phyloP scores from a whole-genome alignment of 2,329 filamentous ascomycete species.

The Aspergillus jensenii region DNA sequence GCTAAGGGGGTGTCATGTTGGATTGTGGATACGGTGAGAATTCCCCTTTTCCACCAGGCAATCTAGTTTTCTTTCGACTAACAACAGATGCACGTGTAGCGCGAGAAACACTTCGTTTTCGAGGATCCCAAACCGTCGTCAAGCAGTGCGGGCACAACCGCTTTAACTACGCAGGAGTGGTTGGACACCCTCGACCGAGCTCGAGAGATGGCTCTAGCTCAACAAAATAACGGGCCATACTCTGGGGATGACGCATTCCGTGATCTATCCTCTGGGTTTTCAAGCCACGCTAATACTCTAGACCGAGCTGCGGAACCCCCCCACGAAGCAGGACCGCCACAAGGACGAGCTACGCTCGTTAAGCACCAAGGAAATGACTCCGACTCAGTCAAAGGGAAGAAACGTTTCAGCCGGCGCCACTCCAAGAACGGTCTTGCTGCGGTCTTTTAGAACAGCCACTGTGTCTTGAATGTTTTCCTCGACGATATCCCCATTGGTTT shows the following conservation, averaged over 20 bases:
- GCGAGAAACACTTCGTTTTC: constrained; percentile 86
- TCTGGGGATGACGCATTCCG: constrained; percentile 68
- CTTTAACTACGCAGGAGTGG: constrained; percentile 82
- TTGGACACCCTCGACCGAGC: constrained; percentile 84
- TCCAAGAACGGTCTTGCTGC: constrained; percentile 92
- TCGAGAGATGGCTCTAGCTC: constrained; percentile 76
- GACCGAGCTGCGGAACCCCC: constrained; percentile 42
- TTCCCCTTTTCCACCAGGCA: not conserved
- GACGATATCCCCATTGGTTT: constrained; percentile 3
- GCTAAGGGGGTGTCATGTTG: constrained; percentile 84
- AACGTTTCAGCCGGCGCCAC: constrained; percentile 84
- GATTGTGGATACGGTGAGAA: constrained; percentile 88
- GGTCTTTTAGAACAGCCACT: constrained; percentile 61
- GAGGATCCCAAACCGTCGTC: constrained; percentile 81
- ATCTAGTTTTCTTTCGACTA: constrained; percentile 10
- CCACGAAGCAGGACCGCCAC: constrained; percentile 32
- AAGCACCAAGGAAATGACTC: constrained; percentile 48
- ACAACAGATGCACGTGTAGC: constrained; percentile 53
- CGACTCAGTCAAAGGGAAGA: constrained; percentile 59
- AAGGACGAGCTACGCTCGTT: constrained; percentile 46
- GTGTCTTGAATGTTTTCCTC: constrained; percentile 61
- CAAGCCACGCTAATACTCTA: constrained; percentile 58
- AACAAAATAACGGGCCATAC: constrained; percentile 67
- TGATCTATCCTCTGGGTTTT: constrained; percentile 69
- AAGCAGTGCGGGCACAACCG: constrained; percentile 62